Conservation (phyloP, 352 stramenopile species). For the Phytopythium sindhum region DNA sequence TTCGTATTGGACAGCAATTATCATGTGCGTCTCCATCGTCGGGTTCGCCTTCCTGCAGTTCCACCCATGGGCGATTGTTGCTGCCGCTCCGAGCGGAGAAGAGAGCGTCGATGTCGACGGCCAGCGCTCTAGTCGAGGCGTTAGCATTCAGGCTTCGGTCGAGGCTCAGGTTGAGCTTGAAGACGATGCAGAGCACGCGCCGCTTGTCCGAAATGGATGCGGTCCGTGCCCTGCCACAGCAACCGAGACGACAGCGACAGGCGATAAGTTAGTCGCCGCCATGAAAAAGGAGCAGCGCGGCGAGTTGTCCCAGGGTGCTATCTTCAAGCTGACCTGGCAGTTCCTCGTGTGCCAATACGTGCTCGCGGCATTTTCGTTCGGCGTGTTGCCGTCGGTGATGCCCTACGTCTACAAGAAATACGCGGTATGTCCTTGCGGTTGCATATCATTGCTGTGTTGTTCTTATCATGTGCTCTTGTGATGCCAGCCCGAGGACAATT, state of each 20-base stretch:
- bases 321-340: constrained; percentile 45
- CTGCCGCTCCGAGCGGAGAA: not conserved
- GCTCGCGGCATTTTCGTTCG: constrained; percentile 60
- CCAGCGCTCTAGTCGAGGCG: not conserved
- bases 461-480: not conserved
- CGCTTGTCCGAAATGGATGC: constrained; percentile 16
- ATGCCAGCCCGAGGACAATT: constrained; percentile 26
- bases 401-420: constrained; percentile 73
- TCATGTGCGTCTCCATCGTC: constrained; percentile 50
- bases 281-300: constrained; percentile 6
- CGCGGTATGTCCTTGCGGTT: constrained; percentile 28
- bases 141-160: not conserved
- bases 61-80: constrained; percentile 31
- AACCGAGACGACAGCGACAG: not conserved
- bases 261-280: not conserved
- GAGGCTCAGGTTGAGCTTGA: not conserved
- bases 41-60: constrained; percentile 56
- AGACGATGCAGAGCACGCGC: constrained; percentile 12
- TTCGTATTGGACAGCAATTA: constrained; percentile 17
- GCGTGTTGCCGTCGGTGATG: constrained; percentile 66
- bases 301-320: constrained; percentile 13
- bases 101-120: not conserved
- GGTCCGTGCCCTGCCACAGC: constrained; percentile 12
- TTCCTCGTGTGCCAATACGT: constrained; percentile 49
- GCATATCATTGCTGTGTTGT: not conserved